Conservation (phyloP, 1,139 yeast species). For the Pneumocystis murina region DNA sequence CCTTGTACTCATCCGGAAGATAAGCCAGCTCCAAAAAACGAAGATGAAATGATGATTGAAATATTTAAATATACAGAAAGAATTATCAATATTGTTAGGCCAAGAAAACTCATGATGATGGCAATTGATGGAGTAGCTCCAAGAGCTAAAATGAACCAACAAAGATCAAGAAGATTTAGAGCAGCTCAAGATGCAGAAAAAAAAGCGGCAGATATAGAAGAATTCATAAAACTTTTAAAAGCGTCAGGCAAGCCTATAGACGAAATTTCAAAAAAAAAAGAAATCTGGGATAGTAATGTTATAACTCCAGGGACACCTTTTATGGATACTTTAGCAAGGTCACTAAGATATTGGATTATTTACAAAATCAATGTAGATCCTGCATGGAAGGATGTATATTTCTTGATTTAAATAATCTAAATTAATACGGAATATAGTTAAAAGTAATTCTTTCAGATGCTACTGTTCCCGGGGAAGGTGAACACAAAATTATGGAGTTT, state of each 20-base stretch:
- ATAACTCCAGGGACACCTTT: conserved; percentile 98
- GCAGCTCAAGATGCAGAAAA: conserved; percentile 84
- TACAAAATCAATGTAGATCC: conserved; percentile 81
- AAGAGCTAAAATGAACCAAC: conserved; percentile 98
- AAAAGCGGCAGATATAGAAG: conserved; percentile 24
- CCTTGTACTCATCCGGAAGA: conserved; percentile 96
- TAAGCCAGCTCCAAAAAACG: conserved; percentile 84
- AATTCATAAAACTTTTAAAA: conserved; percentile 35
- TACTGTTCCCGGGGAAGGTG: conserved; percentile 99
- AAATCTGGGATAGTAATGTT: conserved; percentile 76
- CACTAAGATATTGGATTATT: conserved; percentile 78
- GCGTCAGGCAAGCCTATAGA: conserved; percentile 27
- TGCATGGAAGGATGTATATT: conserved; percentile 57
- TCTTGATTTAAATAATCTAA: neutral
- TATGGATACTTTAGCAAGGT: conserved; percentile 77
- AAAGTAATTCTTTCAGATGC: conserved; percentile 84
- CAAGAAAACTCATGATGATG: conserved; percentile 72
- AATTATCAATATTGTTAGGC: conserved; percentile 84
- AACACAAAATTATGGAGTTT: conserved; percentile 92
- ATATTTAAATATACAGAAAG: conserved; percentile 80
- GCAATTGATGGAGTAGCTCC: conserved; percentile 99
- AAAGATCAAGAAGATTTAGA: conserved; percentile 90
- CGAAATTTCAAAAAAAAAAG: conserved; percentile 31
- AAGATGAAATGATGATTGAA: conserved; percentile 87
- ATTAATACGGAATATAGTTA: conserved; percentile 21